Base-by-base conservation (phyloP, 1,284 basidiomycete species). In the Pseudozyma tsukubaensis region DNA sequence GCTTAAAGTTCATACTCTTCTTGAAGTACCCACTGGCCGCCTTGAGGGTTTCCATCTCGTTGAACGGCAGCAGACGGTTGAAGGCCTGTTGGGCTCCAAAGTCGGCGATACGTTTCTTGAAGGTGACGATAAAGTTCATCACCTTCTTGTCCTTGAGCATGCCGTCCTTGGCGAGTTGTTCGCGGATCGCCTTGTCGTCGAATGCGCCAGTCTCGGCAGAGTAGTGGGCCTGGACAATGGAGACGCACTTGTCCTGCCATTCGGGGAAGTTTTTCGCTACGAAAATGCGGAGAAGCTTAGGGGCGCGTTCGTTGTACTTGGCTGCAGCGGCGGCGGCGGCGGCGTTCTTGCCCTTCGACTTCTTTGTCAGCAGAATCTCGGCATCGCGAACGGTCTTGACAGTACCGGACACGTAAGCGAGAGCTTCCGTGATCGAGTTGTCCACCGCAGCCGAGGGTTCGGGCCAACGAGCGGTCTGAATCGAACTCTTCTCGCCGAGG, bases 91-190 rank as follows among this genome's bases (percentile, higher is more conserved):
- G 86, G 32, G 91, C 90, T 21, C 93, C 93, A 79, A 92, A 90
- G 78, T 92, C 89, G 3, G 89, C 86, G 84, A 94, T 91, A 18
- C 93, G 91, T 90, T 93, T 94, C 91, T 97, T 97, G 90, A 97
- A 92, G 32, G 88, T 86, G 77, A 96, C 92, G 59, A 94, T 90
- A 87, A 97, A 98, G 36, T 95, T 95, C 95, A 98, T 98, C 45
- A 89, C 89, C 69, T 91, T 90, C 88, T 98, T 98, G 86, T 98
- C 94, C 89, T 97, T 97, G 86, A 94, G 90, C 85, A 97, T 84
- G 13, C 93, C 94, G n/a, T 88, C 89, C 82, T 89, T 88, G 12
- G 88, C 89, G 74, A 98, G 85, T 66, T 89, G 83, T 80, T 90
- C 87, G 80, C 91, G 89, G 67, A 97, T 89, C 85, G 91, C 91